A percentile compares a stretch with the other conserved stretches of the same genome.
Conservation (phyloP, 768 basidiomycete species). For the Lactarius deliciosus region DNA sequence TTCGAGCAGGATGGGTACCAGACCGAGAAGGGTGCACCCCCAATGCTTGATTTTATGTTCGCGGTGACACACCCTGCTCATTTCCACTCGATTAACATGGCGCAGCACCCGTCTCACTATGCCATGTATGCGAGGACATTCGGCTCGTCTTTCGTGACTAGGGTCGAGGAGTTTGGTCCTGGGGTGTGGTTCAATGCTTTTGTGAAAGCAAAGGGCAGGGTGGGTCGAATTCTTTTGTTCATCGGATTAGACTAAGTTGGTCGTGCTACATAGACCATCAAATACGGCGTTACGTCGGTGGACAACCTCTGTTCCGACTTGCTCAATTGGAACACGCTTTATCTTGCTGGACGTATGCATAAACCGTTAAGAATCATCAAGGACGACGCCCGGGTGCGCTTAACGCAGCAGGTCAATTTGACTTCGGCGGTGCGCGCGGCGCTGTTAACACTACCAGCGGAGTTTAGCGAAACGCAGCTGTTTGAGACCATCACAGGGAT, state of each 20-base stretch:
- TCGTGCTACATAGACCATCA: slow-evolving; percentile 63
- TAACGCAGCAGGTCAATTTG: slow-evolving; percentile 93
- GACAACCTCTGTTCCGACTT: slow-evolving; percentile 88
- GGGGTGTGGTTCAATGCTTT: slow-evolving; percentile 97
- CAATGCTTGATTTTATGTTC: slow-evolving; percentile 97
- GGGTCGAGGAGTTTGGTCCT: slow-evolving; percentile 71
- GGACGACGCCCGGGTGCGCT: slow-evolving; percentile 87
- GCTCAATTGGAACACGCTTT: slow-evolving; percentile 89
- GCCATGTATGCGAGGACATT: slow-evolving; percentile 82
- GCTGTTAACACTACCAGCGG: slow-evolving; percentile 78
- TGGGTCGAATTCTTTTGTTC: slow-evolving; percentile 45
- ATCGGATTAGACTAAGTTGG: not conserved
- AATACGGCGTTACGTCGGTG: slow-evolving; percentile 94
- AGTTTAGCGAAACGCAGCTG: slow-evolving; percentile 78
- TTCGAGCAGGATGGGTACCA: slow-evolving; percentile 87
- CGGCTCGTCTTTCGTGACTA: slow-evolving; percentile 80
- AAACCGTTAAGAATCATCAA: slow-evolving; percentile 93
- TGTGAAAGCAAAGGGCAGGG: slow-evolving; percentile 79
- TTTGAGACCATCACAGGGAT: slow-evolving; percentile 86
- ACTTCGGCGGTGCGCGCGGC: slow-evolving; percentile 88
- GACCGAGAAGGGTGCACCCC: slow-evolving; percentile 40
- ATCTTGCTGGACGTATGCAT: slow-evolving; percentile 95
- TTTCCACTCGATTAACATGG: slow-evolving; percentile 95
- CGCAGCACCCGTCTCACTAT: slow-evolving; percentile 89
- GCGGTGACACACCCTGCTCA: slow-evolving; percentile 91